These are phyloP conservation scores for Arthrinium puccinioides DNA, from an alignment of 2,329 filamentous ascomycete genomes.

Conservation along the genomic window DNA sequence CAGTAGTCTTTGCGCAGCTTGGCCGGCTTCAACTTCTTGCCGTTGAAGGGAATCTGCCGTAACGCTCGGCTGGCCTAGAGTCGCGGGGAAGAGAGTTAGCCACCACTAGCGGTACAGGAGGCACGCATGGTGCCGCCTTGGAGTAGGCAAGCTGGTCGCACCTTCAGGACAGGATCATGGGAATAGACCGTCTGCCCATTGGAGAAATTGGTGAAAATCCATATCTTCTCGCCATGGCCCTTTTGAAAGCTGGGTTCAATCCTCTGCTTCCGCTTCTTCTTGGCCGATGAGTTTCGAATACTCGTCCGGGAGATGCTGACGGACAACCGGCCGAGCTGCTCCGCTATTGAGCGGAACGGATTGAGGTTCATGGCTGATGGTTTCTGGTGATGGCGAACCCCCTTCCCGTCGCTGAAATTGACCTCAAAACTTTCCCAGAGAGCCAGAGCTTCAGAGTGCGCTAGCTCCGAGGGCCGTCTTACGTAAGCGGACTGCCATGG, in stretches of 20 bases:
- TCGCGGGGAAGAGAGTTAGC: not conserved
- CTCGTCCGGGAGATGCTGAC: conserved; percentile 31
- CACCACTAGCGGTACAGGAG: not conserved
- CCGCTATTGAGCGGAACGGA: conserved; percentile 18
- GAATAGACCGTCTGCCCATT: conserved; percentile 47
- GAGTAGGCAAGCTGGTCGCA: conserved; percentile 19
- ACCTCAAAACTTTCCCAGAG: no score
- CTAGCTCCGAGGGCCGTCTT: no score
- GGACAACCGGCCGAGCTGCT: conserved; percentile 34
- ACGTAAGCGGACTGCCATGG: no score
- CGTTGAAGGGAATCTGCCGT: conserved; percentile 45
- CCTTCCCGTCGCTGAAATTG: not conserved
- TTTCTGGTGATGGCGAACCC: not conserved
- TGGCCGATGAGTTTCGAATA: conserved; percentile 27
- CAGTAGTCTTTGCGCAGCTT: conserved; percentile 63
- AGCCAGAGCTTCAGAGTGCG: no score
- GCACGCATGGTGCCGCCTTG: not conserved
- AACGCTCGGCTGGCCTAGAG: conserved; percentile 16
- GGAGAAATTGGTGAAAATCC: conserved; percentile 44
- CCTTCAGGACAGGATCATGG: conserved; percentile 36
- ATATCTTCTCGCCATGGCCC: conserved; percentile 51
- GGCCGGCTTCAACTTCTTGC: conserved; percentile 58
- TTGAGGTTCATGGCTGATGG: conserved; percentile 28
- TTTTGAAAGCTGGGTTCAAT: conserved; percentile 16
- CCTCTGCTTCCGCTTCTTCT: conserved; percentile 5